Evolutionary conservation across 164 flowering plant species (phyloP).

Genomic region (Magnolia changhungtana): DNA sequence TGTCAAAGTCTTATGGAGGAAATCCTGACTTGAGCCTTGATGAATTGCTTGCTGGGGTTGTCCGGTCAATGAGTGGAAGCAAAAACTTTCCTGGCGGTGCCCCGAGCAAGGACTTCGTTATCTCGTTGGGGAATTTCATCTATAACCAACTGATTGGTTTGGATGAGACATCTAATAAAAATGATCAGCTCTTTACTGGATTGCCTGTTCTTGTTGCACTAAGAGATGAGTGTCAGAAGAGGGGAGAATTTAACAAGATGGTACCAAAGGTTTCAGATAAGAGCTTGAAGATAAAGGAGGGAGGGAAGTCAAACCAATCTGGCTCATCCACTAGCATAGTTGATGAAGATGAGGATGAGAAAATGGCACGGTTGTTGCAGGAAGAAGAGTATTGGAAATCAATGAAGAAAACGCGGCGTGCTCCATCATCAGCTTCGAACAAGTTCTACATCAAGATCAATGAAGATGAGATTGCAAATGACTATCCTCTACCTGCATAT

Average conservation of each 20-base stretch:
- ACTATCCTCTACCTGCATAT: conserved; percentile 87
- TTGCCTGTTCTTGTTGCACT: conserved; percentile 63
- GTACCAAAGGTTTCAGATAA: conserved; percentile 21
- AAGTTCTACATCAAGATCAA: conserved; percentile 76
- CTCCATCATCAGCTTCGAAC: conserved; percentile 27
- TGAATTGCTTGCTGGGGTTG: conserved; percentile 74
- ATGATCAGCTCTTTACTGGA: conserved; percentile 44
- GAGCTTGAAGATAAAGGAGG: conserved; percentile 30
- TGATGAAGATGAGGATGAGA: conserved; percentile 67
- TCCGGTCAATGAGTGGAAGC: conserved; percentile 66
- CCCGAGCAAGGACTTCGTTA: conserved; percentile 55
- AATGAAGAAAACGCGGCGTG: conserved; percentile 41
- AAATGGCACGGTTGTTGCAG: conserved; percentile 65
- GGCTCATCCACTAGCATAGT: conserved; percentile 9
- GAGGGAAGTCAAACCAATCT: conserved; percentile 12
- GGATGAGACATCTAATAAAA: conserved; percentile 57
- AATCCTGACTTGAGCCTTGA: conserved; percentile 56
- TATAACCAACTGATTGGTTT: conserved; percentile 76
- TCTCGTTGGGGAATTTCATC: conserved; percentile 80
- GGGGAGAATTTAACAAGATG: conserved; percentile 15
- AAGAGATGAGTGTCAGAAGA: conserved; percentile 50
- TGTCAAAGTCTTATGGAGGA: conserved; percentile 64
- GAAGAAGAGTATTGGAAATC: conserved; percentile 75
- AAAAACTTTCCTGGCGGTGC: conserved; percentile 47
- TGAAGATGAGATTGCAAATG: conserved; percentile 93